Base-by-base conservation (phyloP, 2,329 filamentous ascomycete genomes). In the Pyrenochaeta sp. region DNA sequence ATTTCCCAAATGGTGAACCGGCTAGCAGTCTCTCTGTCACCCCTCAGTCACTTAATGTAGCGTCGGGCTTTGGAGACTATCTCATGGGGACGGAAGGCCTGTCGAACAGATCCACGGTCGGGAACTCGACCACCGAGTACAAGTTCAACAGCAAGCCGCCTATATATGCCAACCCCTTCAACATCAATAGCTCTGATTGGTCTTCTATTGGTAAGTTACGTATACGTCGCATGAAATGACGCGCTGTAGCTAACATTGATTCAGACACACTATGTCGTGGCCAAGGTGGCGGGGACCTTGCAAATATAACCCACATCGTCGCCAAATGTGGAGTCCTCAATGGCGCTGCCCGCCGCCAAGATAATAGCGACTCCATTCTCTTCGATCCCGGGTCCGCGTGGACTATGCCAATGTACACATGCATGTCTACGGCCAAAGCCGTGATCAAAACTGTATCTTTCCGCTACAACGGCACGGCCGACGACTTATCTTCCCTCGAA, bases 371-470 rank as follows among this genome's bases (percentile, higher is more conserved):
- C 4, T 59, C 67, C 2, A 54, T 77, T 3, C 56, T 79, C 2
- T 75, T 75, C 18, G 75, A 80, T 27, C 67, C 72, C 10, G 73
- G 73, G 4, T 77, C 76, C 15, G 54, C 62, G 29, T 83, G 79
- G 78, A 71, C 74, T 1, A 61, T 74, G 5, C 72, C 77, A 0
- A 54, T 82, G 1, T 80, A 81, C 51, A 66, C 70, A 0, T 83
- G 80, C 54, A 78, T 79, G 2, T 74, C 72, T 0, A 63, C 76
- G 0, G 56, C 77, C 2, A 76, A 75, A 45, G 79, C 80, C 3
- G 74, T 67, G 1, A 71, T 83, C 50, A 82, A 82, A 56, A 78
- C 74, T 0, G 78, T 80, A 7, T 64, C 64, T 0, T 81, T 83
- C 54, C 39, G 42, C 15, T 58, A 45, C 41, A 82, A 81, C 52